These are phyloP conservation scores for Pichia insulana DNA, from an alignment of 805 yeast species.

Conservation along the genomic window DNA sequence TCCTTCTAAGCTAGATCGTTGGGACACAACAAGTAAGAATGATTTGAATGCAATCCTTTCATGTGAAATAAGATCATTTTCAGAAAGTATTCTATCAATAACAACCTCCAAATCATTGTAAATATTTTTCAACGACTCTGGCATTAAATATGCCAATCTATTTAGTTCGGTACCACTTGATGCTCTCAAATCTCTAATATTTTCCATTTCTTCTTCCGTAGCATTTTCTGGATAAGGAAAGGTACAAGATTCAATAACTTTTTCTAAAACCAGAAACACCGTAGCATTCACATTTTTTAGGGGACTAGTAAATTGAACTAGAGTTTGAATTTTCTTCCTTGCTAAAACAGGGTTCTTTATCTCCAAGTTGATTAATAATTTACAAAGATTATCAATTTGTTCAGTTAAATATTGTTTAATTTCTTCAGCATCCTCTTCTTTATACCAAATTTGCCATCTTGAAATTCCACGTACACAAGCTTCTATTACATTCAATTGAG, in stretches of 20 bases:
- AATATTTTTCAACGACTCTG: conserved; percentile 76
- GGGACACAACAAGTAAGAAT: conserved; percentile 83
- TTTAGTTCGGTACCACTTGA: conserved; percentile 93
- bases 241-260: conserved; percentile 75
- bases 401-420: conserved; percentile 44
- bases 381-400: conserved; percentile 61
- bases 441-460: conserved; percentile 93
- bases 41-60: conserved; percentile 93
- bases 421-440: conserved; percentile 43
- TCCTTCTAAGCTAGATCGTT: conserved; percentile 65
- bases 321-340: conserved; percentile 80
- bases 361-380: conserved; percentile 64
- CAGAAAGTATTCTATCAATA: conserved; percentile 57
- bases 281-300: conserved; percentile 66
- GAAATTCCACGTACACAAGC: conserved; percentile 86
- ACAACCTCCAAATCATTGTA: conserved; percentile 77
- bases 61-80: conserved; percentile 71
- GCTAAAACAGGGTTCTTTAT: conserved; percentile 72
- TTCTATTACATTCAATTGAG: conserved; percentile 82
- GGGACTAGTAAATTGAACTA: conserved; percentile 89
- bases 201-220: conserved; percentile 62
- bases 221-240: conserved; percentile 58
- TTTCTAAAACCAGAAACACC: conserved; percentile 79
- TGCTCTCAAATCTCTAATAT: conserved; percentile 78
- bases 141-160: conserved; percentile 90